Evolutionary conservation across 2,329 filamentous ascomycete genomes (phyloP), one percentile per base, ranked within the genome.

Genomic region (Phaeophleospora eucalypticola): DNA sequence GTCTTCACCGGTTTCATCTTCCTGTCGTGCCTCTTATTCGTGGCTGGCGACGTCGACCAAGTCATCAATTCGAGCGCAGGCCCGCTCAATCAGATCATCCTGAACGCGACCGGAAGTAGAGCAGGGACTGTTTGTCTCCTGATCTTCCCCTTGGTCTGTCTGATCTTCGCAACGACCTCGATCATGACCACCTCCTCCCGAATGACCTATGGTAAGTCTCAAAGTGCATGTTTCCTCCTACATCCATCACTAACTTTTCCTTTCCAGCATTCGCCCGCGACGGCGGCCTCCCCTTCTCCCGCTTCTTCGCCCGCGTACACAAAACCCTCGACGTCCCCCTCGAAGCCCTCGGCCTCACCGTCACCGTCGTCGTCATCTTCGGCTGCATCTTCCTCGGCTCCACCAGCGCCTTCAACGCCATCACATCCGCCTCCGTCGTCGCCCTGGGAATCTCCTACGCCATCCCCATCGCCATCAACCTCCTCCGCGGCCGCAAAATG

Each of bases 381-480:
- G 65, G 65, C 4, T 59, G 56, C 48, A 65, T 68, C 48, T 65
- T 66, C 53, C 52, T 68, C 15, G 65, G 65, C n/a, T 66, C 63
- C 1, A 61, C 56, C 21, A 61, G 57, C 41, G 65, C 65, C 1
- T 67, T 68, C 61, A 67, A 66, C 48, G 65, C 65, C 41, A 67
- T 68, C 38, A 58, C 61, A 37, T 62, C 60, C 24, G 65, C 65
- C 16, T 84, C 83, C 0, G 85, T 89, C 0, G 84, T 89, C 6
- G 79, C 84, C 1, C 74, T 90, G 0, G 81, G 83, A 4, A 69
- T 89, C 4, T 84, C 83, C 2, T 90, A 90, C 56, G 86, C 79
- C 4, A 86, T 90, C 33, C 87, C 86, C 0, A 79, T 87, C 38
- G 73, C 78, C 0, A 81, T 89, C 55, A 87, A 89, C 57, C 77